phyloP scores from a whole-genome alignment of 371 early-diverging fungal genomes.

The Phascolomyces articulosus region DNA sequence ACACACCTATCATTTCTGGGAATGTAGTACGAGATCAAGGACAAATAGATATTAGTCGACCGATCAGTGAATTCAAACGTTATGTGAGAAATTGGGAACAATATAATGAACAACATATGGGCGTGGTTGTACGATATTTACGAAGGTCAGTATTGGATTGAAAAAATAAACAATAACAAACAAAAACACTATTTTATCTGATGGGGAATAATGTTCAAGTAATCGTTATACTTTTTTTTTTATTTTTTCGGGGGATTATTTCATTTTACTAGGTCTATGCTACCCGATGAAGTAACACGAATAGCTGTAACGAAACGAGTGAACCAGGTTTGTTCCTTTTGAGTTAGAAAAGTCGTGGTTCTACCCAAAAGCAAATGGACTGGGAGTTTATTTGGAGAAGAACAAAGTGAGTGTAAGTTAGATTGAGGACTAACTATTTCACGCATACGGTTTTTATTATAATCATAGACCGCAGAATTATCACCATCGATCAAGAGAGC shows the following conservation, averaged over 20 bases:
- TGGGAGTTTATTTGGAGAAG: background rate
- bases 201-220: background rate
- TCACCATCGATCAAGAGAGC: background rate
- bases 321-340: constrained; percentile 10
- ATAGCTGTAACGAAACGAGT: constrained; percentile 3
- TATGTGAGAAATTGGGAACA: constrained; percentile 7
- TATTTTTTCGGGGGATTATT: background rate
- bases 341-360: background rate
- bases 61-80: constrained; percentile 7
- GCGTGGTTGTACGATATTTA: constrained; percentile 1
- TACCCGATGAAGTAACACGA: constrained; percentile 6
- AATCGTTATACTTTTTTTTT: background rate
- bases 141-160: background rate
- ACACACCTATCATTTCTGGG: too few species aligned
- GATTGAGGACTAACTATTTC: too few species aligned
- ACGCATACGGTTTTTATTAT: too few species aligned
- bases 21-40: constrained; percentile 7
- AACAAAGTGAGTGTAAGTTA: too few species aligned
- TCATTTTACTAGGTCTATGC: background rate
- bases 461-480: background rate
- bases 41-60: constrained; percentile 9
- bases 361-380: background rate
- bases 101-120: constrained; percentile 14
- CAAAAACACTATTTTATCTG: too few species aligned
- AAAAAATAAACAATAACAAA: too few species aligned